Evolutionary conservation across 768 basidiomycete genomes (phyloP), one percentile per base, ranked within the genome.

Genomic region (Leucocoprinus leucothites): DNA sequence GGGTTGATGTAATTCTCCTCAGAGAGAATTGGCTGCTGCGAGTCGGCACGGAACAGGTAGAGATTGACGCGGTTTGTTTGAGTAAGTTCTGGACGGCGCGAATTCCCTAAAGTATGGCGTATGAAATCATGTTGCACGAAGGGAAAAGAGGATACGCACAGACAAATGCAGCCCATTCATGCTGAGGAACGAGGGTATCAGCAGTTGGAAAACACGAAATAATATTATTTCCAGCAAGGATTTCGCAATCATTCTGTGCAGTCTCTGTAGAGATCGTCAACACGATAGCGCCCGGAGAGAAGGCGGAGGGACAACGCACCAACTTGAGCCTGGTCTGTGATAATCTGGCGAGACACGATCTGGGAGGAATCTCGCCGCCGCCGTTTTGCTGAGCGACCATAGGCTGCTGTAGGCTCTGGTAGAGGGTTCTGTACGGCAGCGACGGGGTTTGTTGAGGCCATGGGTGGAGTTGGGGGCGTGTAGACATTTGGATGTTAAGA

Each of bases 1-100:
- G 83, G 78, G 53, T 82, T 81, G 0, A 61, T 3, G 34, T 71
- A 58, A 57, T 82, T 73, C 5, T 22, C 63, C 50, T 71, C 79
- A 54, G 71, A 72, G 21, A 77, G 68, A 18, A 89, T 71, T 58
- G 76, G 71, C 34, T 71, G 24, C 41, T 75, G 74, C 4, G 87
- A 83, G 64, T 91, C 89, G 24, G 79, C 91, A 56, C 84, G 84
- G 68, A 82, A 86, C 50, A 94, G 86, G 71, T 81, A 92, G 59
- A 94, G 74, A 68, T 94, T 79, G 64, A 94, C 89, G 18, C 66
- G 60, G 60, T 84, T 80, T 28, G 67, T 74, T 69, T 87, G 86
- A 35, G 78, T 79, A 48, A 87, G 74, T 57, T 84, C 76, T 6
- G 90, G 89, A 34, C 83, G 76, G 54, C 77, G 76, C 58, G 83